Evolutionary conservation across 73 alveolate species (phyloP), one percentile per base, ranked within the genome.

Genomic region (Paramecium octaurelia): DNA sequence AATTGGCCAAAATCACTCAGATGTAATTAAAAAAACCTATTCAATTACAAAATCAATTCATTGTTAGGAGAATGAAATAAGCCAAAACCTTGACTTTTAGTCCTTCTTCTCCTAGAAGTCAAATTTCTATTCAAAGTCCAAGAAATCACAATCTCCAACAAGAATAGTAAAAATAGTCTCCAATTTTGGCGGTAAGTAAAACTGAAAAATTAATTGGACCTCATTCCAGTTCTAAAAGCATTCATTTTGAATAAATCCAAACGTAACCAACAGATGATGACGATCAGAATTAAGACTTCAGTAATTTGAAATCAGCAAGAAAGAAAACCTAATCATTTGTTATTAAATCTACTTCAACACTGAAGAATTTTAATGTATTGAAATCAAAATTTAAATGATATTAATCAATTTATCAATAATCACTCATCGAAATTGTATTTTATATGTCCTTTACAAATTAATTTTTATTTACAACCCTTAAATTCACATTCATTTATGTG

Each of bases 31-130:
- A 64, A 34, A 64, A 64, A 64, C 84, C 84, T 14, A 64, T 64
- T 12, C 31, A 64, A 64, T 64, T 64, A 64, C 27, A 27, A 34
- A 64, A 24, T 24, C 29, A 64, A 64, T 64, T 64, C 31, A 64
- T 64, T 64, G 84, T 34, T 12, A 64, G 84, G 24, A 64, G 84
- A 64, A 64, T 27, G 31, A 64, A 64, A 64, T 64, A 64, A 6
- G 84, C 84, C 14, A 64, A 64, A 6, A 64, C 84, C 0, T 64
- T 31, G 46, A 64, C 84, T 24, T 64, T 64, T 24, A 64, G 84
- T 64, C 84, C 84, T 64, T 64, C 84, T 3, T 64, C 84, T 31
- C 84, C 84, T 64, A 64, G 84, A 64, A 64, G 84, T 64, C 48
- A 64, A 64, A 12, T 27, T 31, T 64, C 84, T 4, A 27, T 64